Evolutionary conservation across 1,139 yeast genomes (phyloP).

Genomic region (Candida sp.): DNA sequence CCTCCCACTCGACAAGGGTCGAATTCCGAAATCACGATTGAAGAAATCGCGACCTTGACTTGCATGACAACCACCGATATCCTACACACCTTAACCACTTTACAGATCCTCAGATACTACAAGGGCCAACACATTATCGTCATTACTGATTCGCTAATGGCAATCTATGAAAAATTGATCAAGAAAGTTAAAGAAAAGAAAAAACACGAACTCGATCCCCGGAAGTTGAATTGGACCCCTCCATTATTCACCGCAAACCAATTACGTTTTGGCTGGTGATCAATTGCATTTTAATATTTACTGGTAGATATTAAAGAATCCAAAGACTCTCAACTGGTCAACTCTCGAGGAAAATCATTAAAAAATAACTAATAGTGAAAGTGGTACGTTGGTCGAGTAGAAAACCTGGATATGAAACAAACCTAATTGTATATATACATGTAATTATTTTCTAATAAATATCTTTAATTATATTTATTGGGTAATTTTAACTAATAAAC

Average conservation of each 20-base stretch:
- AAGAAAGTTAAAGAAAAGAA: constrained; percentile 58
- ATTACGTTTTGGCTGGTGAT: constrained; percentile 89
- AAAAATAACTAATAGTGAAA: no score
- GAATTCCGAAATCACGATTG: constrained; percentile 74
- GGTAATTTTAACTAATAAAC: not conserved
- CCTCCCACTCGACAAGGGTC: constrained; percentile 13
- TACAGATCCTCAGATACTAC: constrained; percentile 86
- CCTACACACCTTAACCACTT: constrained; percentile 85
- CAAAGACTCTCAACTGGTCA: no score
- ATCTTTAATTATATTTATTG: no score
- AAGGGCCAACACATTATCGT: constrained; percentile 96
- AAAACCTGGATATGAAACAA: no score
- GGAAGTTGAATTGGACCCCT: constrained; percentile 83
- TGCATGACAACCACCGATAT: constrained; percentile 98
- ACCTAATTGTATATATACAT: no score
- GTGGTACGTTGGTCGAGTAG: no score
- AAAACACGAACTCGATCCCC: constrained; percentile 74
- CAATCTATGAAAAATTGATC: constrained; percentile 69
- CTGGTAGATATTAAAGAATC: constrained; percentile 2
- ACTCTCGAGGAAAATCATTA: no score
- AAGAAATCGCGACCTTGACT: constrained; percentile 81
- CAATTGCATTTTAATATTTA: constrained; percentile 1
- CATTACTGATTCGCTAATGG: constrained; percentile 78
- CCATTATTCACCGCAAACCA: constrained; percentile 97
- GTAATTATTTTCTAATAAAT: no score